Percentiles rank a stretch among this genome's conserved stretches.
Evolutionary conservation across 768 basidiomycete genomes (phyloP).

Genomic region (Termitomyces heimii): DNA sequence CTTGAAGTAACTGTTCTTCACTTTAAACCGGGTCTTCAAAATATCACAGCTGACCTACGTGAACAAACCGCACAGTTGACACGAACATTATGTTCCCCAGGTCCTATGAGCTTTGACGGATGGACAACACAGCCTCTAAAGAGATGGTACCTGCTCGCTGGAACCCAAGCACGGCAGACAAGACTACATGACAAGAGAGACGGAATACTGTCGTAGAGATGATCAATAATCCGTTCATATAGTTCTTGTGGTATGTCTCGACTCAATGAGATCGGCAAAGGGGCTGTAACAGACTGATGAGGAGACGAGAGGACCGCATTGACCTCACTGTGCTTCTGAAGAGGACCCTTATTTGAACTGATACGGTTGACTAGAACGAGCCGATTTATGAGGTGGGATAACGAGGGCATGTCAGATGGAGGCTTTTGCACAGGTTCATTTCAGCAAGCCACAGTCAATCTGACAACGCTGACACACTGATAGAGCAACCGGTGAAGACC

Average conservation of each 20-base stretch:
- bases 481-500: not conserved
- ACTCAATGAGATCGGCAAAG: conserved; percentile 2
- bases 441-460: not conserved
- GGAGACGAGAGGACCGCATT: not conserved
- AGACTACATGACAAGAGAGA: conserved; percentile 15
- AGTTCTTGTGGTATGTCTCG: conserved; percentile 14
- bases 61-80: conserved; percentile 8
- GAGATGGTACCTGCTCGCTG: conserved; percentile 12
- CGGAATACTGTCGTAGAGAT: conserved; percentile 6
- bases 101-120: conserved; percentile 1
- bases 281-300: not conserved
- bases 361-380: conserved; percentile 1
- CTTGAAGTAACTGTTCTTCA: not conserved
- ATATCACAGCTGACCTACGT: not conserved
- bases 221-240: conserved; percentile 10
- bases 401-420: conserved; percentile 1
- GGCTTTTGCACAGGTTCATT: not conserved
- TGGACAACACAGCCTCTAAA: conserved; percentile 5
- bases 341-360: not conserved
- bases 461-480: not conserved
- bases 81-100: not conserved
- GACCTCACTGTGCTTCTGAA: not conserved
- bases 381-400: conserved; percentile 5
- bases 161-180: conserved; percentile 20
- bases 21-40: not conserved